Base-by-base conservation (phyloP, 1,284 basidiomycete species). In the Apiotrichum laibachii region DNA sequence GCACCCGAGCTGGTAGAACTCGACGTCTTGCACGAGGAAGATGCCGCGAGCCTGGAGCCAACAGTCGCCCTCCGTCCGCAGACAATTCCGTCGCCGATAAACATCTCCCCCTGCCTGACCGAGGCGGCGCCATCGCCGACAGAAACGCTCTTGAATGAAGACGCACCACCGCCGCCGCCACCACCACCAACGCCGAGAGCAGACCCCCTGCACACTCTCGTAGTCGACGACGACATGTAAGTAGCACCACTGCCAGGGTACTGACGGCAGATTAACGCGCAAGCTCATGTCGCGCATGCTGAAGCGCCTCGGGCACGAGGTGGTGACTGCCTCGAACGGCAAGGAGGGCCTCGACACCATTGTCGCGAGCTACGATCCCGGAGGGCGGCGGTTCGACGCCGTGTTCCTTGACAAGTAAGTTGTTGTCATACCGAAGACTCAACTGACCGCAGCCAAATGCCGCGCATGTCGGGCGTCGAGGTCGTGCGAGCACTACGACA, bases 321-420 rank as follows among this genome's bases (percentile, higher is more conserved):
- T 93, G 19, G 81, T 84, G 5, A 86, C 85, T 8, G 92, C 92
- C 18, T 90, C 92, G 77, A 92, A 95, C 68, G 92, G 91, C 5
- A 85, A 87, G 71, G 78, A 88, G 40, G 91, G 90, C 8, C 79
- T 92, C 55, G 86, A 88, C 61, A 82, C 89, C 80, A 84, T 93
- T 44, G 71, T 52, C 34, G 66, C 68, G 44, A 61, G 55, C 69
- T 49, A 40, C 53, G 5, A 62, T 59, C 31, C 59, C 50, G 56
- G 73, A 63, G 75, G 42, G 5, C 42, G 42, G 9, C 80, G 50
- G 59, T 92, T 83, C 69, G 86, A 88, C 57, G 82, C 89, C 3
- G 81, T 90, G 31, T 92, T 92, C 76, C 76, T 93, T 71, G 90
- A 93, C 70, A 93, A 93, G 73, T 76, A 60, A 66, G 73, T 68